phyloP scores from a whole-genome alignment of 1,284 basidiomycete genomes.

The Sanghuangporus weigelae region DNA sequence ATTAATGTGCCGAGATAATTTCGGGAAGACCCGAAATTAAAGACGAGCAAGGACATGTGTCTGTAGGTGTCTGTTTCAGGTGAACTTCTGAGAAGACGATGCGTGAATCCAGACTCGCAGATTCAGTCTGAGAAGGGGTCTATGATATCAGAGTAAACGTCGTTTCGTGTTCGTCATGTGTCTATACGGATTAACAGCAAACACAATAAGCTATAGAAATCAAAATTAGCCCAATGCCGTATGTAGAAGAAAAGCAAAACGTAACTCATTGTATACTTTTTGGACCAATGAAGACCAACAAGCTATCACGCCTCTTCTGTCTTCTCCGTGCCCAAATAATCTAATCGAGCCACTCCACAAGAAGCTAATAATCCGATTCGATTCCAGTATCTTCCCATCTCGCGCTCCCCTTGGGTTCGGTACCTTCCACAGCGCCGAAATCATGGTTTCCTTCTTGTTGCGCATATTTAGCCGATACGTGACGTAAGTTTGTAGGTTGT shows the following conservation, averaged over 20 bases:
- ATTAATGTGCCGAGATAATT: too few species aligned
- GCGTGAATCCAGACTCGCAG: not conserved
- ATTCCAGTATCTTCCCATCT: slow-evolving; percentile 68
- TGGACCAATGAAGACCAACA: not conserved
- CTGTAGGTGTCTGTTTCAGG: slow-evolving; percentile 46
- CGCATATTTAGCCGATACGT: slow-evolving; percentile 80
- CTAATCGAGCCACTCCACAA: slow-evolving; percentile 83
- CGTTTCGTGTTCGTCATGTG: too few species aligned
- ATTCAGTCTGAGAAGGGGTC: not conserved
- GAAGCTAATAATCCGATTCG: slow-evolving; percentile 81
- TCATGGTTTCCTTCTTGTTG: slow-evolving; percentile 56
- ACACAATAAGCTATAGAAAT: not conserved
- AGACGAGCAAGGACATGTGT: too few species aligned
- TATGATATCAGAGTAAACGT: too few species aligned
- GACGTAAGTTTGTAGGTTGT: slow-evolving; percentile 58
- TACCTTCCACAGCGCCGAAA: slow-evolving; percentile 55
- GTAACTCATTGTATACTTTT: not conserved
- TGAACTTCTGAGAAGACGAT: not conserved
- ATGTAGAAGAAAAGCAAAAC: not conserved
- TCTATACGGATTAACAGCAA: not conserved
- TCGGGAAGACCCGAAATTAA: slow-evolving; percentile 18
- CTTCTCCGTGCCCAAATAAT: slow-evolving; percentile 58
- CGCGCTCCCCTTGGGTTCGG: slow-evolving; percentile 28
- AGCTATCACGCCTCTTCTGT: not conserved
- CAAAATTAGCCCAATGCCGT: not conserved